A percentile compares a stretch with the other conserved stretches of the same genome.
Conservation (phyloP, 225 moss, liverwort and hornwort genomes). For the Takakia lepidozioides region DNA sequence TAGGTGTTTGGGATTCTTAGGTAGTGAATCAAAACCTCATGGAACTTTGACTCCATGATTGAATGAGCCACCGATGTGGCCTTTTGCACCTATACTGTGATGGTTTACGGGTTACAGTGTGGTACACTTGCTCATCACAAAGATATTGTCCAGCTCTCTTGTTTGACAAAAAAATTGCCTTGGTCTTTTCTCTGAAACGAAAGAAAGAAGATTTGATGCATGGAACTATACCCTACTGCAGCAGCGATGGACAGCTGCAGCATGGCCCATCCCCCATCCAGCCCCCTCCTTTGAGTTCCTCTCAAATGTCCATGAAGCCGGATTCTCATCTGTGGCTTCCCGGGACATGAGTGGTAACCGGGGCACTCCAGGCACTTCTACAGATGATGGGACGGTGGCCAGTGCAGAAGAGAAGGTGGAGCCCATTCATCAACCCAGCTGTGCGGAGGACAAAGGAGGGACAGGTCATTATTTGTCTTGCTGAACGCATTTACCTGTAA, state of each 20-base stretch:
- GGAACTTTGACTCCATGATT: no score
- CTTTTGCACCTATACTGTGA: no score
- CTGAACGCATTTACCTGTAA: no score
- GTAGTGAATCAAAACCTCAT: no score
- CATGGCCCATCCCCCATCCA: slow-evolving; percentile 27
- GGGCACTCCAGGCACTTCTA: slow-evolving; percentile 28
- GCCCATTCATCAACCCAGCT: slow-evolving; percentile 42
- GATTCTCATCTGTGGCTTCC: slow-evolving; percentile 30
- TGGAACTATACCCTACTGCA: slow-evolving; percentile 12
- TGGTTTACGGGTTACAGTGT: no score
- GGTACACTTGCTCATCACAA: no score
- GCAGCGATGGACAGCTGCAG: slow-evolving; percentile 47
- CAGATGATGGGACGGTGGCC: slow-evolving; percentile 25
- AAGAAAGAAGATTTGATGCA: no score
- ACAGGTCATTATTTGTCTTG: slow-evolving; percentile 52
- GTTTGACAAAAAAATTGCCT: no score
- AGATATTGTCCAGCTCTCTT: no score
- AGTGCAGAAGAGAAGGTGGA: slow-evolving; percentile 51
- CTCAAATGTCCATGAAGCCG: slow-evolving; percentile 24
- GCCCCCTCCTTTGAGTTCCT: slow-evolving; percentile 25
- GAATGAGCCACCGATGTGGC: no score
- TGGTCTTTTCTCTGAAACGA: no score
- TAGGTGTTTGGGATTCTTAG: no score
- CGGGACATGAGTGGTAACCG: slow-evolving; percentile 38
- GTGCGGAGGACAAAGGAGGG: slow-evolving; percentile 42